These are phyloP conservation scores for Circinella minor DNA, from an alignment of 371 early-diverging fungal species.

Conservation along the genomic window DNA sequence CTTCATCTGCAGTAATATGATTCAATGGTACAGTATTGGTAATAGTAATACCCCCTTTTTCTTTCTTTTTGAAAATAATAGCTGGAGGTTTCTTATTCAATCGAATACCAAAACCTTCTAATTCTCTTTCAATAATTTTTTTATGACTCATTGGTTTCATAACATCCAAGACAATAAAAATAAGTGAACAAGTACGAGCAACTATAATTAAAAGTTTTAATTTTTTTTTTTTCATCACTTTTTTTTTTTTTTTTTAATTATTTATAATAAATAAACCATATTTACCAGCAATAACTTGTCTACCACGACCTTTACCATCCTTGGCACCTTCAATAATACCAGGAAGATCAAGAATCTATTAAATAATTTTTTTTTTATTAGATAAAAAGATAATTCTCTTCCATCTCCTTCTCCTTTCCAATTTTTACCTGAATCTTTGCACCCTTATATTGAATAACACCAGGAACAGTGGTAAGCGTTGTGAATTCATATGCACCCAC, in stretches of 20 bases:
- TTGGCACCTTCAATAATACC: conserved; percentile 99
- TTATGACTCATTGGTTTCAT: conserved; percentile 95
- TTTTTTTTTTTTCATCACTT: neutral
- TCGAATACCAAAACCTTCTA: conserved; percentile 99
- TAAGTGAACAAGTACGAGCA: conserved; percentile 94
- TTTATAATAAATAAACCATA: neutral
- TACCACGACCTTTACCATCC: conserved; percentile 99
- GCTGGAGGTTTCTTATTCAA: conserved; percentile 97
- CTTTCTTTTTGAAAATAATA: conserved; percentile 93
- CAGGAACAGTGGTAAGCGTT: conserved; percentile 98
- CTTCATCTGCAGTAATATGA: conserved; percentile 82
- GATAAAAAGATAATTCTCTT: neutral
- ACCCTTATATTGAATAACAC: conserved; percentile 97
- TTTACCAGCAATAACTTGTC: conserved; percentile 87
- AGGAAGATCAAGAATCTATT: conserved; percentile 69
- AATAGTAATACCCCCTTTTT: conserved; percentile 93
- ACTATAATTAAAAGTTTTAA: conserved; percentile 45
- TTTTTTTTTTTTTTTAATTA: neutral
- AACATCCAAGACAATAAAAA: conserved; percentile 96
- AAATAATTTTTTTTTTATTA: neutral
- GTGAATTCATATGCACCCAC: conserved; percentile 99
- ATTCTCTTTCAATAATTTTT: conserved; percentile 95
- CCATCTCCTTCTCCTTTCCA: neutral
- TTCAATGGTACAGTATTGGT: conserved; percentile 88
- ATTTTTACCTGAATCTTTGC: conserved; percentile 83